Evolutionary conservation across 2,329 filamentous ascomycete species (phyloP), one percentile per base, ranked within the genome.

Genomic region (Fusarium subtropicale): DNA sequence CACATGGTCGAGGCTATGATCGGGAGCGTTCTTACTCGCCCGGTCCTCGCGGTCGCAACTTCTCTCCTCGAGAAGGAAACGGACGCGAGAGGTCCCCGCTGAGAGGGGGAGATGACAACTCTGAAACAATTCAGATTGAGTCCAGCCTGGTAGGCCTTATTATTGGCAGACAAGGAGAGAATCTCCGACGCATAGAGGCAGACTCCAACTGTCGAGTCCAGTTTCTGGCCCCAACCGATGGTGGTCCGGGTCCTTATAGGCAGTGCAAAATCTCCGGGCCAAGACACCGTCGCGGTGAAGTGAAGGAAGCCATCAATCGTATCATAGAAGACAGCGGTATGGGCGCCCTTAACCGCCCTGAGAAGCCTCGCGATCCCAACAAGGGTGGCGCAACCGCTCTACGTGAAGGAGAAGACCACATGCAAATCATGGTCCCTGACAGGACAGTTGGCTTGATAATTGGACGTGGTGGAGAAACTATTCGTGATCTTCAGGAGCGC

Each of bases 401-500:
- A 62, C 88, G 91, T 65, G 92, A 95, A 63, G 92, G 91, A 63
- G 94, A 97, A 78, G 92, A 95, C 73, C 92, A 90, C 76, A 90
- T 94, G 77, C 93, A 97, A 80, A 97, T 97, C 75, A 96, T 97
- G 92, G 94, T 97, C 20, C 94, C 94, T 47, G 94, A 97, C 81
- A 91, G 93, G 75, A 97, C 94, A 11, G 94, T 97, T 64, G 94
- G 94, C 53, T 84, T 97, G 46, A 97, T 97, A 73, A 97, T 97
- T 76, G 94, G 94, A n/a, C 91, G 94, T 71, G 93, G 93, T 41
- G 94, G 94, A 62, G 94, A 97, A 81, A 97, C 94, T 2, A 97
- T 97, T 75, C 90, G 93, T 76, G 94, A 97, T 77, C 85, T 97
- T 26, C 94, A 97, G 81, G 94, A 97, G 79, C 87, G 92, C 66